phyloP scores from a whole-genome alignment of 805 yeast species.

The Maudiozyma barnettii region DNA sequence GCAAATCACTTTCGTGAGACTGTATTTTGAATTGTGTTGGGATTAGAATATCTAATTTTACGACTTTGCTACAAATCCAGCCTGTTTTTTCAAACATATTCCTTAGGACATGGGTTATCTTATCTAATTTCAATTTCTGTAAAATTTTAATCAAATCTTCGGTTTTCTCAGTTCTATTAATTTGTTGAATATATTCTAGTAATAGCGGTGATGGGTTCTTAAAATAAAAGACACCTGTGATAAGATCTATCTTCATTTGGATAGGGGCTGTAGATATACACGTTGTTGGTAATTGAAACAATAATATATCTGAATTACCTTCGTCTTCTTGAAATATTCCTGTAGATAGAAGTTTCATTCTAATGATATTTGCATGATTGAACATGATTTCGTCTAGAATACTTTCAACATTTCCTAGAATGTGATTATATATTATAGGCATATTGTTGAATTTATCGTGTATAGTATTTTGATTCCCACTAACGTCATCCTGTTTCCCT shows the following conservation, averaged over 20 bases:
- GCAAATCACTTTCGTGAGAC: conserved; percentile 4
- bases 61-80: conserved; percentile 26
- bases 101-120: conserved; percentile 21
- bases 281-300: conserved; percentile 28
- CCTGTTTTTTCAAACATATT: conserved; percentile 31
- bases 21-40: conserved; percentile 9
- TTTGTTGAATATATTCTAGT: conserved; percentile 19
- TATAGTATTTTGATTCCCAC: background rate
- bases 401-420: conserved; percentile 22
- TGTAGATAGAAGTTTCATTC: conserved; percentile 22
- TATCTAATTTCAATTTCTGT: conserved; percentile 25
- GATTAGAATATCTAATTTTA: conserved; percentile 18
- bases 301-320: conserved; percentile 21
- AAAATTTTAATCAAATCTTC: conserved; percentile 21
- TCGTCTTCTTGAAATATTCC: conserved; percentile 27
- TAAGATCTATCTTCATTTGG: conserved; percentile 26
- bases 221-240: conserved; percentile 27
- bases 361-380: conserved; percentile 28
- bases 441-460: conserved; percentile 5
- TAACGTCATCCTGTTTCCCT: background rate
- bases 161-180: conserved; percentile 22
- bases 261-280: conserved; percentile 25
- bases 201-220: conserved; percentile 26
- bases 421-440: conserved; percentile 18
- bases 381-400: conserved; percentile 29